Evolutionary conservation across 495 filamentous ascomycete genomes (phyloP), one percentile per base, ranked within the genome.

Genomic region (Cercophora sp.): DNA sequence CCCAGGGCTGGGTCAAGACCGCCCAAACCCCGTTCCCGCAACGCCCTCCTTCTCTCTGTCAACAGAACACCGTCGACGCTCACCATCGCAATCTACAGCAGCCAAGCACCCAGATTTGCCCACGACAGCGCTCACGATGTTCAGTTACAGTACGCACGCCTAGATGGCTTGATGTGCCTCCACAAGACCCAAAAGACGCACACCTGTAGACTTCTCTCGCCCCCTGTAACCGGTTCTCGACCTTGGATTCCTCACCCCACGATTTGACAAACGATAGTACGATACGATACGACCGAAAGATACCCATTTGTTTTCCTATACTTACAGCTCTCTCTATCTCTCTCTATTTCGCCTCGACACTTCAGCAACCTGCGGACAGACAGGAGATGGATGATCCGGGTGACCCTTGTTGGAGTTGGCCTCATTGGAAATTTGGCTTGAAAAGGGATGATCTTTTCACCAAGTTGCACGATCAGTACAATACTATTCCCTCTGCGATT

Each of bases 371-470:
- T 20, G 11, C 46, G 31, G 10, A 23, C 43, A 16, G 10, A 43
- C 56, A 54, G 59, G 72, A 61, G 51, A 77, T 78, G 75, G 72
- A 78, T 57, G 72, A 75, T 46, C 63, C 68, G 11, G 46, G 22
- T 11, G 64, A 61, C 24, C 34, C 51, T 31, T 63, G 64, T 54
- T 71, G 59, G 59, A 67, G 58, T 46, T 78, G 75, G 75, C 75
- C 74, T 19, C 63, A 69, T 39, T 78, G 75, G 75, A 76, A 77
- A 47, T 78, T 78, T 57, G 67, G 67, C 20, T 60, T 73, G 58
- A 65, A 63, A 62, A 60, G 56, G 35, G 61, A 69, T 26, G 70
- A 71, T 52, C 62, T 73, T 54, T 70, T 70, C 58, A 59, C 57
- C 32, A 61, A 58, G 24, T 61, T 73, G 5, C 70, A 73, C 50